phyloP scores from a whole-genome alignment of 2,329 filamentous ascomycete genomes.

The Pseudonectria buxi region DNA sequence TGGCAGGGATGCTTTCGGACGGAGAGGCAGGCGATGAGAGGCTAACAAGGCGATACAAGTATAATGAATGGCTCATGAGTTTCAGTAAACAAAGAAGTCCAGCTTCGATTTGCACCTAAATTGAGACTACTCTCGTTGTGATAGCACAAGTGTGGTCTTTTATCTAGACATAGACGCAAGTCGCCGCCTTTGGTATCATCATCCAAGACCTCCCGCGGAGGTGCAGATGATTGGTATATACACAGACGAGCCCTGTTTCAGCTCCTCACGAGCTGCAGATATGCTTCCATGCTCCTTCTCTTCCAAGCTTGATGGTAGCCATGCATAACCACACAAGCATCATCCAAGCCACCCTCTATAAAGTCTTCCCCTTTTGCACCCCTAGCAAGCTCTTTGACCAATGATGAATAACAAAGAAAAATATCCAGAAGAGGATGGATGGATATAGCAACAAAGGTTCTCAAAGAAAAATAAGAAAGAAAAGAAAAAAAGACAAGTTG shows the following conservation, averaged over 20 bases:
- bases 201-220: constrained; percentile 7
- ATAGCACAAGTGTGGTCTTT: constrained; percentile 4
- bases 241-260: constrained; percentile 21
- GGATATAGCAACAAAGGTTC: constrained; percentile 13
- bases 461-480: constrained; percentile 15
- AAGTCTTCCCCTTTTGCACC: constrained; percentile 17
- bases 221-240: constrained; percentile 24
- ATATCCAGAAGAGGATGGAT: no score
- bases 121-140: constrained; percentile 9
- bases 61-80: neutral
- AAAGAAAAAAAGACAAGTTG: constrained; percentile 21
- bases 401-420: no score
- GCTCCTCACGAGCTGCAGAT: constrained; percentile 4
- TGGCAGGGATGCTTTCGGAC: constrained; percentile 34
- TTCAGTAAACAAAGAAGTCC: neutral
- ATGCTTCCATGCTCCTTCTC: constrained; percentile 10
- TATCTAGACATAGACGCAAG: constrained; percentile 7
- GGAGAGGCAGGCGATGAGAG: constrained; percentile 26
- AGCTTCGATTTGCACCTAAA: neutral
- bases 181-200: constrained; percentile 12
- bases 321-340: neutral
- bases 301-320: neutral
- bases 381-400: no score
- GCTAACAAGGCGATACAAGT: no score
- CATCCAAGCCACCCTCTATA: constrained; percentile 19